A percentile compares a stretch with the other conserved stretches of the same genome.
These are phyloP conservation scores for Leccinum holopus DNA, from an alignment of 1,284 basidiomycete species.

Conservation along the genomic window DNA sequence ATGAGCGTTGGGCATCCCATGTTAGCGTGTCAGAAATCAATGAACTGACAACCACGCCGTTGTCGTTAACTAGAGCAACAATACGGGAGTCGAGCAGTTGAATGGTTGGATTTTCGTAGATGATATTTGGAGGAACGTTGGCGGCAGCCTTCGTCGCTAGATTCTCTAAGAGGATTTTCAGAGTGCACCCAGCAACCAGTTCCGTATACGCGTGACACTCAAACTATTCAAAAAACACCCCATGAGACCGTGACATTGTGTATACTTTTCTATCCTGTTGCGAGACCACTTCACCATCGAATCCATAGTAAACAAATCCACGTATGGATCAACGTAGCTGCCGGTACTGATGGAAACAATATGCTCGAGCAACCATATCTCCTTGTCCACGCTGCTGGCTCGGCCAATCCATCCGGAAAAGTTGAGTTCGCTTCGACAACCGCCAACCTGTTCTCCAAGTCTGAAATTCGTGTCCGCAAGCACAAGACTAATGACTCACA, in stretches of 20 bases:
- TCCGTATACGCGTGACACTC: conserved; percentile 9
- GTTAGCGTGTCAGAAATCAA: too few species aligned
- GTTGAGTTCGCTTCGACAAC: neutral
- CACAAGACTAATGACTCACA: neutral
- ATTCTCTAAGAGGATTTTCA: conserved; percentile 9
- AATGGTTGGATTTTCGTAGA: conserved; percentile 23
- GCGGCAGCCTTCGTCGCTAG: neutral
- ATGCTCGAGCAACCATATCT: neutral
- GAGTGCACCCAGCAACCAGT: conserved; percentile 17
- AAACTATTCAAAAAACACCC: conserved; percentile 15
- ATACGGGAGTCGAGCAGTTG: conserved; percentile 10
- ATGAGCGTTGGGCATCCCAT: too few species aligned
- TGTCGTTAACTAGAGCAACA: conserved; percentile 1
- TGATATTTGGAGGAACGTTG: conserved; percentile 16
- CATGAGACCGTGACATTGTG: neutral
- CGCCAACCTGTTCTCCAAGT: neutral
- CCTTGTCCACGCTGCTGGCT: neutral
- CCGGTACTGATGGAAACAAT: neutral
- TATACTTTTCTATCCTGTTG: neutral
- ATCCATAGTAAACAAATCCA: neutral
- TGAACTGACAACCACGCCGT: too few species aligned
- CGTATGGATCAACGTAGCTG: neutral
- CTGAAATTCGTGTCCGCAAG: neutral
- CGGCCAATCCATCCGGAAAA: neutral
- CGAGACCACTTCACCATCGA: conserved; percentile 11